Percentiles rank a stretch among this genome's conserved stretches.
Evolutionary conservation across 192 early-diverging fungal genomes (phyloP).

Genomic region (Spinellus fusiger): DNA sequence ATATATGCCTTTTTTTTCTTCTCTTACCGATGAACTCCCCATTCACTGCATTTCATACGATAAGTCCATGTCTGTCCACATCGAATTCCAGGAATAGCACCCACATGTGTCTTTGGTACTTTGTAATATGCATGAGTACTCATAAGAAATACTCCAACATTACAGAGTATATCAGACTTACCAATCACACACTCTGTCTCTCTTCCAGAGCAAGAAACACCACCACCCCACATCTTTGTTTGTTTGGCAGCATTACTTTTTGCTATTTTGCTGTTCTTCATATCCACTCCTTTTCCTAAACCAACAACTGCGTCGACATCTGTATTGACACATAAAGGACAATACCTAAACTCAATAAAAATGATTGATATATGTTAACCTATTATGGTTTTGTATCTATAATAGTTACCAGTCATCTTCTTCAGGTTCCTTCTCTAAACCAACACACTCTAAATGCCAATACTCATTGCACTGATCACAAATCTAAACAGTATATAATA

Average conservation of each 20-base stretch:
- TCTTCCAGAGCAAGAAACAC: constrained; percentile 44
- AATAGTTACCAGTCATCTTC: constrained; percentile 35
- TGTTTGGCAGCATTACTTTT: constrained; percentile 50
- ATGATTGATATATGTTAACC: not conserved
- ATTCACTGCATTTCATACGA: constrained; percentile 39
- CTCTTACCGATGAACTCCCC: constrained; percentile 46
- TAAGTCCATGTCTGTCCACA: constrained; percentile 51
- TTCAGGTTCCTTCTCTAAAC: constrained; percentile 33
- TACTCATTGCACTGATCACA: constrained; percentile 57
- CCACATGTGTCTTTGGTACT: constrained; percentile 40
- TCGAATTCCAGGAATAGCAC: constrained; percentile 52
- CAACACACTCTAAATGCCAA: constrained; percentile 47
- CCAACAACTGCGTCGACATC: constrained; percentile 25
- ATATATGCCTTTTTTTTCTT: not conserved
- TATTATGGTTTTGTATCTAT: not conserved
- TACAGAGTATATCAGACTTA: not conserved
- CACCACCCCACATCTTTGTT: constrained; percentile 50
- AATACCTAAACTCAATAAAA: constrained; percentile 21
- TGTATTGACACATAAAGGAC: constrained; percentile 40
- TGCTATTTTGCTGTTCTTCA: constrained; percentile 29
- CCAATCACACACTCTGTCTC: constrained; percentile 4
- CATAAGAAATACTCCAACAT: not conserved
- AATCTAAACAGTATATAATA: not conserved
- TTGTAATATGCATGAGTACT: not conserved
- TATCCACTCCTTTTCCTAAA: constrained; percentile 37